Conservation (phyloP, 2,329 filamentous ascomycete species). For the Xylariaceae sp. region DNA sequence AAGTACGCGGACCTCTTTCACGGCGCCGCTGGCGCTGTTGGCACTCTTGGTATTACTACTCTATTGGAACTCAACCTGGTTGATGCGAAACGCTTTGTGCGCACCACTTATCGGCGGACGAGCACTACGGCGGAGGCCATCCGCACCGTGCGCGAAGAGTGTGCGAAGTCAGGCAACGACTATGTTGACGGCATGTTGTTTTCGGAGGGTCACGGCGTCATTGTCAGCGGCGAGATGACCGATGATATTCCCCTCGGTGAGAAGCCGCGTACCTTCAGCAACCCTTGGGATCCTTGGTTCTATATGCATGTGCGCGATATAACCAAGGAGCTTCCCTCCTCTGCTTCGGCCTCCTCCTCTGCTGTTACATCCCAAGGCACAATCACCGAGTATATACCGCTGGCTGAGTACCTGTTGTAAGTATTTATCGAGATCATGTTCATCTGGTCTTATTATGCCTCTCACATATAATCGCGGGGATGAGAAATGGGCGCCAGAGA, state of each 20-base stretch:
- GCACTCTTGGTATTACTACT: constrained; percentile 63
- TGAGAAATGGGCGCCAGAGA: no score
- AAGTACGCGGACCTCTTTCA: constrained; percentile 53
- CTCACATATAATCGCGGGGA: no score
- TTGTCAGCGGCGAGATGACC: constrained; percentile 59
- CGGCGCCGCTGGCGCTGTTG: constrained; percentile 62
- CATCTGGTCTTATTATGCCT: not conserved
- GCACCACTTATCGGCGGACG: constrained; percentile 55
- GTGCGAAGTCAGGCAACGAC: constrained; percentile 45
- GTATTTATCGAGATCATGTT: not conserved
- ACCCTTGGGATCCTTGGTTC: constrained; percentile 66
- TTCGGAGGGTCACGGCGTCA: constrained; percentile 55
- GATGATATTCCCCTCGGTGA: constrained; percentile 41
- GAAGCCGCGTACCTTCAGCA: constrained; percentile 37
- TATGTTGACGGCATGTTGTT: constrained; percentile 72
- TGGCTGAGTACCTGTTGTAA: constrained; percentile 65
- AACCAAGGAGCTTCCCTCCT: constrained; percentile 32
- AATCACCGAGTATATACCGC: constrained; percentile 54
- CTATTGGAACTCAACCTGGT: constrained; percentile 60
- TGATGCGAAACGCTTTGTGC: constrained; percentile 55
- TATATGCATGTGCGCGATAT: constrained; percentile 62
- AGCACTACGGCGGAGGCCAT: constrained; percentile 45
- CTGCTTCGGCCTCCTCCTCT: constrained; percentile 18
- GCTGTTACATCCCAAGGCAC: constrained; percentile 8
- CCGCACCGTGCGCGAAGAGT: constrained; percentile 45